Evolutionary conservation across 108 stramenopile genomes (phyloP).

Genomic region (Conticribra weissflogii): DNA sequence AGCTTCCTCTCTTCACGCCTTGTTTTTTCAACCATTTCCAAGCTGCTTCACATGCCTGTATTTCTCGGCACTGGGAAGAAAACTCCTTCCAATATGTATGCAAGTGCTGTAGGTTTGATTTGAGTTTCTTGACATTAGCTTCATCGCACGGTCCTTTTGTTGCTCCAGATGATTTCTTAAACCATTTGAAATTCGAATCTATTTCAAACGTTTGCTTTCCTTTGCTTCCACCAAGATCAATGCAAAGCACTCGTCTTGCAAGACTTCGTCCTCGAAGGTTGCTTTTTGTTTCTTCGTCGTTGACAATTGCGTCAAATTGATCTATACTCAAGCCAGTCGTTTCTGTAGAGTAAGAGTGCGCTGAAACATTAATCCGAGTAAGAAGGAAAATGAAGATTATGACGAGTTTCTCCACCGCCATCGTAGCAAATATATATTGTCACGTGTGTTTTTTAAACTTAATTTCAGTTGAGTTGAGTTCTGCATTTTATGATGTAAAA

Average conservation of each 20-base stretch:
- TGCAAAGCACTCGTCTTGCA: neutral
- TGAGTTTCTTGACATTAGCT: neutral
- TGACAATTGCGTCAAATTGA: no score
- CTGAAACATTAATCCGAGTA: no score
- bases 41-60: neutral
- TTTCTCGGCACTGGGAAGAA: neutral
- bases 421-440: no score
- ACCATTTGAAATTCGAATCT: neutral
- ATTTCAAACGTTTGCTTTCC: neutral
- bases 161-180: neutral
- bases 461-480: no score
- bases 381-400: no score
- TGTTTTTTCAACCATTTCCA: neutral
- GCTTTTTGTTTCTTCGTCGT: neutral
- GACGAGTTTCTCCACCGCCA: no score
- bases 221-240: neutral
- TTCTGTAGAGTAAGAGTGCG: no score
- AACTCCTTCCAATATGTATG: neutral
- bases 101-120: neutral
- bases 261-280: neutral
- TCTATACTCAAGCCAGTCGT: neutral
- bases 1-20: neutral
- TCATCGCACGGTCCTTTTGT: neutral
- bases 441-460: no score
- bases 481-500: no score